Evolutionary conservation across 768 basidiomycete species (phyloP).

Genomic region (Kwoniella mangroviensis): DNA sequence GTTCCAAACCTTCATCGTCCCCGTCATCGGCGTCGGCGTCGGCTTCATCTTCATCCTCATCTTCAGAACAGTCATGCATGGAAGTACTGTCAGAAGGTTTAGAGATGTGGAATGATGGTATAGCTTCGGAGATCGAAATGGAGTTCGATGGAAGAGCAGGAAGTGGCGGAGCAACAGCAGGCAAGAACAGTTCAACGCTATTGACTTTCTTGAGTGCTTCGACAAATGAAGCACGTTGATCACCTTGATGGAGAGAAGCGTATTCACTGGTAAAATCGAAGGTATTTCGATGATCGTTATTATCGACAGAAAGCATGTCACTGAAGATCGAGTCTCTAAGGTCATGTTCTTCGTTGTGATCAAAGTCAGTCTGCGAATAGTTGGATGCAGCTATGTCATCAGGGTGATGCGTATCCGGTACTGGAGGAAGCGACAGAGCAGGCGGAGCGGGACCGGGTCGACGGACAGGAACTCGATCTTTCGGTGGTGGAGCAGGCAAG

Average conservation of each 20-base stretch:
- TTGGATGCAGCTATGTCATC: background rate
- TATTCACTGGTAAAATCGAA: conserved; percentile 57
- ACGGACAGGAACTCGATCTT: conserved; percentile 26
- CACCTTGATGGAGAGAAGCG: conserved; percentile 42
- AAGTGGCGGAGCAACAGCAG: conserved; percentile 9
- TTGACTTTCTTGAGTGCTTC: conserved; percentile 31
- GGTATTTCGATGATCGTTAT: conserved; percentile 33
- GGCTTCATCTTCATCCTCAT: conserved; percentile 15
- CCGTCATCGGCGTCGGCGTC: conserved; percentile 9
- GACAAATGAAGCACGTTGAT: conserved; percentile 47
- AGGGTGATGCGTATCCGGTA: conserved; percentile 1
- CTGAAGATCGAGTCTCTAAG: conserved; percentile 16
- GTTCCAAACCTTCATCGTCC: conserved; percentile 16
- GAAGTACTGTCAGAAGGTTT: conserved; percentile 21
- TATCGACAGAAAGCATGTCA: conserved; percentile 25
- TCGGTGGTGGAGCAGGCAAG: conserved; percentile 33
- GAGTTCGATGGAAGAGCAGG: conserved; percentile 4
- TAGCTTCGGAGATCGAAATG: conserved; percentile 1
- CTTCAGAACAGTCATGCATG: background rate
- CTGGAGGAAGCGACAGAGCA: conserved; percentile 31
- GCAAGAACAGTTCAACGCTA: conserved; percentile 5
- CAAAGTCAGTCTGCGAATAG: conserved; percentile 7
- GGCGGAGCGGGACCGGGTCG: conserved; percentile 35
- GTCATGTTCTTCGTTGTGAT: background rate
- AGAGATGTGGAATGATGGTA: conserved; percentile 25